A percentile compares a stretch with the other conserved stretches of the same genome.
Conservation (phyloP, 2,329 filamentous ascomycete species). For the Daldinia sp. region DNA sequence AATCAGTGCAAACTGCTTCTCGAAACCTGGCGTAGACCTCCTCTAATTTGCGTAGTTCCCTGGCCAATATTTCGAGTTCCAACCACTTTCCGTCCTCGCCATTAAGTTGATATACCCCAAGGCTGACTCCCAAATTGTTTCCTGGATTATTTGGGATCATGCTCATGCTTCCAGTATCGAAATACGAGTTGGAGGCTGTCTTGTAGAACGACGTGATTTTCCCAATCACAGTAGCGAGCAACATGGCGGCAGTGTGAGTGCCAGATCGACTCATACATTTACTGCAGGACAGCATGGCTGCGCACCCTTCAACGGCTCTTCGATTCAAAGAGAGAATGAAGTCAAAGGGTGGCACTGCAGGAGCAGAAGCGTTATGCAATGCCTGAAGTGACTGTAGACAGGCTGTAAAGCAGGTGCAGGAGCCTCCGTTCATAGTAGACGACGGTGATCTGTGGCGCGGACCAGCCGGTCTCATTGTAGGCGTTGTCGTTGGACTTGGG, state of each 20-base stretch:
- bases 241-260: constrained; percentile 61
- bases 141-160: constrained; percentile 33
- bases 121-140: constrained; percentile 54
- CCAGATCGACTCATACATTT: constrained; percentile 60
- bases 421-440: constrained; percentile 45
- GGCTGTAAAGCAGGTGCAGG: constrained; percentile 61
- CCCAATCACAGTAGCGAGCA: constrained; percentile 63
- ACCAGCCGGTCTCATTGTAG: constrained; percentile 51
- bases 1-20: constrained; percentile 55
- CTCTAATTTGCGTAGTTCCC: constrained; percentile 62
- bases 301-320: constrained; percentile 63
- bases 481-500: constrained; percentile 56
- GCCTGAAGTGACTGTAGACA: constrained; percentile 62
- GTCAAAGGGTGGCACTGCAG: constrained; percentile 57
- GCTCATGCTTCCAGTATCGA: constrained; percentile 50
- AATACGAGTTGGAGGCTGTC: constrained; percentile 56
- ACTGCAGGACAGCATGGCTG: constrained; percentile 60
- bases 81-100: constrained; percentile 61
- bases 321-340: constrained; percentile 60
- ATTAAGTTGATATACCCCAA: constrained; percentile 60
- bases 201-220: constrained; percentile 63
- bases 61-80: constrained; percentile 61
- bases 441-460: constrained; percentile 50
- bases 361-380: constrained; percentile 59
- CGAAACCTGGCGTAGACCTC: constrained; percentile 60